These are phyloP conservation scores for Spongospora subterranea DNA, from an alignment of 208 protist genomes.

Conservation along the genomic window DNA sequence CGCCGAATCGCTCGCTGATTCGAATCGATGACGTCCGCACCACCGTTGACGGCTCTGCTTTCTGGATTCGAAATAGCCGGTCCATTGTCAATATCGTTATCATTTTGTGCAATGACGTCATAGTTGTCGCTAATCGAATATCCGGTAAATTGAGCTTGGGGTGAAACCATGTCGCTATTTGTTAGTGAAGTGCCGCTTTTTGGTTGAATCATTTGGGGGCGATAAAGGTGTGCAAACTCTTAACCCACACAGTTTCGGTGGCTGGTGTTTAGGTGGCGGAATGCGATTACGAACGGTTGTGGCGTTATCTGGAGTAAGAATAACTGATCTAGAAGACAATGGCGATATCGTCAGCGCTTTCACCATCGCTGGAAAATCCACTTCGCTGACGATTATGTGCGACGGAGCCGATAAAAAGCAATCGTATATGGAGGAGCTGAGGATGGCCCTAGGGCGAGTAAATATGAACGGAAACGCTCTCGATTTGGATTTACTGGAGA, in stretches of 20 bases:
- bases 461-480: too few relatives aligned
- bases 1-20: neutral
- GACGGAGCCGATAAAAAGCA: neutral
- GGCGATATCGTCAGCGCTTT: neutral
- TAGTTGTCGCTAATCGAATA: neutral
- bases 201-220: too few relatives aligned
- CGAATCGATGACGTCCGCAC: neutral
- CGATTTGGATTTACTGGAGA: too few relatives aligned
- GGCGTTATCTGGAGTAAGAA: neutral
- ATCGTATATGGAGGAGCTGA: too few relatives aligned
- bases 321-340: slow-evolving; percentile 3
- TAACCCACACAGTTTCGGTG: too few relatives aligned
- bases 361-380: neutral
- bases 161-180: neutral
- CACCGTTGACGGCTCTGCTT: neutral
- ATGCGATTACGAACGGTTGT: neutral
- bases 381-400: neutral
- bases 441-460: too few relatives aligned
- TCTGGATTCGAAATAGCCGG: neutral
- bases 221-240: too few relatives aligned
- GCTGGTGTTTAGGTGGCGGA: neutral
- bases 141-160: neutral
- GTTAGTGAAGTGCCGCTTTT: neutral
- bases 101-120: slow-evolving; percentile 34
- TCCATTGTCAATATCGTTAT: neutral